Evolutionary conservation across 208 protist species (phyloP).

Genomic region (Leishmania braziliensis): DNA sequence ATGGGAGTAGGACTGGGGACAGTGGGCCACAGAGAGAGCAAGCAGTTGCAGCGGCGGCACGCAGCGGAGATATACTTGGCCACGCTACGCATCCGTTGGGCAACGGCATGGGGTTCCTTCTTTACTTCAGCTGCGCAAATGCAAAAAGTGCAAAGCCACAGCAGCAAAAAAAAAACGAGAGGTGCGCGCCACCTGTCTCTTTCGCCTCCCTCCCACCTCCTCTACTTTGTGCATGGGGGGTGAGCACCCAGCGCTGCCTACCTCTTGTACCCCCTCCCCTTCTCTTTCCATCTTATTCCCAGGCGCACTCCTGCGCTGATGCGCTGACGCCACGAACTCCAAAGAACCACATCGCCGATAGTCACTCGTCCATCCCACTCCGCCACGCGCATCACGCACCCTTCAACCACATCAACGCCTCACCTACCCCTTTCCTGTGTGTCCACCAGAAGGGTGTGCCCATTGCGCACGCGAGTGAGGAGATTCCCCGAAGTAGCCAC

Average conservation of each 20-base stretch:
- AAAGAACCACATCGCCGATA: not conserved
- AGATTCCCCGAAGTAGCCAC: not conserved
- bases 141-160: not conserved
- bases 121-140: not conserved
- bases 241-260: not conserved
- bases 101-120: not conserved
- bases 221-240: not conserved
- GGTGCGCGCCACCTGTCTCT: not conserved
- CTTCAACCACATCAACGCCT: not conserved
- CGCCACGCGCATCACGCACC: not conserved
- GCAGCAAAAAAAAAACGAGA: not conserved
- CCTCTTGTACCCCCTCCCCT: not conserved
- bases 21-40: not conserved
- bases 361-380: not conserved
- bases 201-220: not conserved
- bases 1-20: not conserved
- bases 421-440: not conserved
- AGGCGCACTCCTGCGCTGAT: not conserved
- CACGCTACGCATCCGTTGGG: not conserved
- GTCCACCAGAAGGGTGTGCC: not conserved
- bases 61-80: not conserved
- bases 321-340: not conserved
- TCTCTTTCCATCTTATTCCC: not conserved
- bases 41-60: not conserved
- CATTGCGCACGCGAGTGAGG: not conserved